Base-by-base conservation (phyloP, 352 stramenopile species). In the Globisporangium radiosum region DNA sequence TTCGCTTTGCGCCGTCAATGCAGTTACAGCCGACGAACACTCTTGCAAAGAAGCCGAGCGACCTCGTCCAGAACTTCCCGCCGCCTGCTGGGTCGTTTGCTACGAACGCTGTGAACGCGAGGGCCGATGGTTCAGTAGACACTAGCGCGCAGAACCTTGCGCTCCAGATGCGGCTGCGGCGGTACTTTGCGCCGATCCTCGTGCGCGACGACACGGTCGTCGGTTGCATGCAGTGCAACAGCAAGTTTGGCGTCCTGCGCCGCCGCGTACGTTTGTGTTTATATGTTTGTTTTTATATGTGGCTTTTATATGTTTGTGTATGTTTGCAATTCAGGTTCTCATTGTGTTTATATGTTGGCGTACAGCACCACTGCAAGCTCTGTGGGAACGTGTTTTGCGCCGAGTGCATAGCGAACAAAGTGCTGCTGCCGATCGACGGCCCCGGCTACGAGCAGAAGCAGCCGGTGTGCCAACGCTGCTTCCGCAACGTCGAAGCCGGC, bases 301-400 rank as follows among this genome's bases (percentile, higher is more conserved):
- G 25, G 25, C 25, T 33, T 33, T 53, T 9, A 37, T 11, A 0
- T 15, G 5, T 42, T 33, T 33, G 25, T 33, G 25, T 33, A 33
- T 33, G 25, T 33, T 3, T 1, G 25, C 1, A 33, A 3, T 33
- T 1, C 25, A 3, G 2, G 3, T 33, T 33, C 25, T 33, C 25
- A 33, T 33, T 3, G 25, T 33, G 25, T 33, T 33, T 33, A 3
- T 33, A 33, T 33, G 25, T 33, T 33, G 25, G 25, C 25, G 25
- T 33, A 33, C 25, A 87, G 77, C 76, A 92, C 56, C 78, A 93
- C 59, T 95, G 85, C 45, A 73, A 75, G 10, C 65, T 95, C 9
- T 95, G 85, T 53, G 85, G 85, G 3, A 73, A 80, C 14, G 65
- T 91, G 11, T 90, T 82, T 49, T 95, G 85, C 53, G 73, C 63